Percentiles rank a stretch among this genome's conserved stretches.
Evolutionary conservation across 1,284 basidiomycete genomes (phyloP).

Genomic region (Ustilago tritici): DNA sequence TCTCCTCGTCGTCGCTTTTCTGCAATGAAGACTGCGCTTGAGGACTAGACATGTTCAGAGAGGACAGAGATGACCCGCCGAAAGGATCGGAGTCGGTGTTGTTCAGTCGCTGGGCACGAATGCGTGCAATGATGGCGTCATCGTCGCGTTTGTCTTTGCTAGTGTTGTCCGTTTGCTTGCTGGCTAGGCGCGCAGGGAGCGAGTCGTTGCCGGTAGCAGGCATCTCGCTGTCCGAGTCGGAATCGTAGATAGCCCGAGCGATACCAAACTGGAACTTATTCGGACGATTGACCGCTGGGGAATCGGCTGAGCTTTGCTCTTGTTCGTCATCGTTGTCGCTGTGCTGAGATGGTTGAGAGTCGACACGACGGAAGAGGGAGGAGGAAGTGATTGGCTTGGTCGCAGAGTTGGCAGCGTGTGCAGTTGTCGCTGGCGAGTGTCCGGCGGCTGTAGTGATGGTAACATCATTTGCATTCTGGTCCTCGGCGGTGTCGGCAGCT

Average conservation of each 20-base stretch:
- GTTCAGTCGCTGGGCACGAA: conserved; percentile 24
- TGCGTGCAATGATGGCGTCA: conserved; percentile 34
- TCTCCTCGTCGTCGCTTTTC: conserved; percentile 9
- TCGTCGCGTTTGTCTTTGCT: conserved; percentile 12
- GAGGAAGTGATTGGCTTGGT: conserved; percentile 21
- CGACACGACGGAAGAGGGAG: conserved; percentile 34
- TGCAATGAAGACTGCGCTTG: conserved; percentile 24
- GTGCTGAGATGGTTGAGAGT: conserved; percentile 32
- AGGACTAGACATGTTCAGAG: conserved; percentile 28
- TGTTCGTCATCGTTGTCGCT: conserved; percentile 13
- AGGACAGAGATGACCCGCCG: conserved; percentile 30
- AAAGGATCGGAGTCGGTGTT: conserved; percentile 40
- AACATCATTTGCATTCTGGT: conserved; percentile 21
- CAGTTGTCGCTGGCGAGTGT: conserved; percentile 35
- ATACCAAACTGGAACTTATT: conserved; percentile 37
- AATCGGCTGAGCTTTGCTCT: conserved; percentile 9
- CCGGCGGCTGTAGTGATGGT: conserved; percentile 28
- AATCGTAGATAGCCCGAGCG: conserved; percentile 44
- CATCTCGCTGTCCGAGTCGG: conserved; percentile 34
- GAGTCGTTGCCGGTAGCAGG: not conserved
- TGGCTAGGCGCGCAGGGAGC: not conserved
- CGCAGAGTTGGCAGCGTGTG: conserved; percentile 29
- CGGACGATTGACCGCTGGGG: conserved; percentile 21
- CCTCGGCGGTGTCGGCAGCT: not conserved
- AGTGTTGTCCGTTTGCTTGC: not conserved